These are phyloP conservation scores for Rosa multiflora DNA, from an alignment of 306 rosid genomes.

Conservation along the genomic window DNA sequence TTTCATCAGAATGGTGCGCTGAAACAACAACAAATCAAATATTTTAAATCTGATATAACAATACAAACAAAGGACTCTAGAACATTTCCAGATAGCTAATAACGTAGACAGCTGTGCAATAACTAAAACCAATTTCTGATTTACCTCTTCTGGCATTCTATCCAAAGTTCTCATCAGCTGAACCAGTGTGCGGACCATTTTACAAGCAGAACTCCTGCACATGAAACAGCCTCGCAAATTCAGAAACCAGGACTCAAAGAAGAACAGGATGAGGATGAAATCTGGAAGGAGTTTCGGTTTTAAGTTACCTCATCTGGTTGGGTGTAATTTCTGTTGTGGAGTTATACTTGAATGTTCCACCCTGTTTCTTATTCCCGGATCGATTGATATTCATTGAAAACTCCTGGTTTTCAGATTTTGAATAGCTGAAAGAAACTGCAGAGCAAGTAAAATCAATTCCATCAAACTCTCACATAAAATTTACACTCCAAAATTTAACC, in stretches of 20 bases:
- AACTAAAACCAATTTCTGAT: conserved; percentile 7
- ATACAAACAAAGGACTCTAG: neutral
- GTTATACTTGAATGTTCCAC: conserved; percentile 74
- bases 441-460: conserved; percentile 14
- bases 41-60: neutral
- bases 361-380: conserved; percentile 73
- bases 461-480: neutral
- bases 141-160: conserved; percentile 95
- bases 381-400: conserved; percentile 79
- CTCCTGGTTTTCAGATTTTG: conserved; percentile 72
- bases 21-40: conserved; percentile 31
- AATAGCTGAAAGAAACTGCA: conserved; percentile 87
- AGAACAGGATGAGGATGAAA: neutral
- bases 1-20: conserved; percentile 94
- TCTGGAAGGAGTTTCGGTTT: neutral
- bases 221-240: conserved; percentile 17
- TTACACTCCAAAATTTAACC: conserved; percentile 7
- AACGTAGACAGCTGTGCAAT: neutral
- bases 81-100: neutral
- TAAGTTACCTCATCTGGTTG: conserved; percentile 73
- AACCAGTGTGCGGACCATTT: conserved; percentile 91
- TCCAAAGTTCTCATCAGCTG: conserved; percentile 97
- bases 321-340: conserved; percentile 76
- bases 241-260: neutral
- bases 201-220: conserved; percentile 93